Percentiles rank a stretch among this genome's conserved stretches.
Evolutionary conservation across 176 grass and related monocot genomes (phyloP).

Genomic region (Triticum monococcum): DNA sequence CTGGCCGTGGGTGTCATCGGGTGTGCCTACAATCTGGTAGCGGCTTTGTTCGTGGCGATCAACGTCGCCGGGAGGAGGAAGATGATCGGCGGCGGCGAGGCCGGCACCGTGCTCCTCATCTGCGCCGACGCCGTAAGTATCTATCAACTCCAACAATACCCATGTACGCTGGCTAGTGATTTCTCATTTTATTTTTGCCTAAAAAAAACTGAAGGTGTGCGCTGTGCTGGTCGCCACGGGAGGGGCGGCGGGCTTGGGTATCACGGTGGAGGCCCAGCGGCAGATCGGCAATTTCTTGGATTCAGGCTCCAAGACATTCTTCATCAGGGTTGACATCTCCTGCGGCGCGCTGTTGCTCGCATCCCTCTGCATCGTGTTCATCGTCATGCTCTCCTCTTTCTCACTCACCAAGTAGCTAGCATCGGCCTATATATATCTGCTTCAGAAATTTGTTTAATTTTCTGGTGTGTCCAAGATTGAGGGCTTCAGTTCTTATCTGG

Average conservation of each 20-base stretch:
- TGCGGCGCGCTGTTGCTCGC: conserved; percentile 4
- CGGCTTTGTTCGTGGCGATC: background rate
- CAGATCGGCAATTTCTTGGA: background rate
- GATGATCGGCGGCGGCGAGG: background rate
- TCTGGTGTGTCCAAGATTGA: too few relatives aligned
- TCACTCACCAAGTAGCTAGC: conserved; percentile 7
- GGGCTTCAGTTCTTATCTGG: too few relatives aligned
- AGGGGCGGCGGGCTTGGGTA: background rate
- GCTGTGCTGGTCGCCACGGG: background rate
- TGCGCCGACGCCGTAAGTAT: background rate
- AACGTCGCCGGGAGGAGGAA: background rate
- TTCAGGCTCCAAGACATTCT: background rate
- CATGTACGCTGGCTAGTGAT: background rate
- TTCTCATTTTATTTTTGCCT: background rate
- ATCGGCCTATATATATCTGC: too few relatives aligned
- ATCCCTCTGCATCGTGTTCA: background rate
- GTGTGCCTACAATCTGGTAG: background rate
- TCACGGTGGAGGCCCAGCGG: background rate
- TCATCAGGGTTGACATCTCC: background rate
- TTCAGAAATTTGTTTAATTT: too few relatives aligned
- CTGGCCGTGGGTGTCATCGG: conserved; percentile 6
- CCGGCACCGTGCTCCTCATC: background rate
- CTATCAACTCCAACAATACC: background rate
- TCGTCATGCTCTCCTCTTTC: conserved; percentile 11
- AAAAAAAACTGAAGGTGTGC: background rate